A percentile compares a stretch with the other conserved stretches of the same genome.
These are phyloP conservation scores for Tuber aestivum DNA, from an alignment of 495 filamentous ascomycete genomes.

Conservation along the genomic window DNA sequence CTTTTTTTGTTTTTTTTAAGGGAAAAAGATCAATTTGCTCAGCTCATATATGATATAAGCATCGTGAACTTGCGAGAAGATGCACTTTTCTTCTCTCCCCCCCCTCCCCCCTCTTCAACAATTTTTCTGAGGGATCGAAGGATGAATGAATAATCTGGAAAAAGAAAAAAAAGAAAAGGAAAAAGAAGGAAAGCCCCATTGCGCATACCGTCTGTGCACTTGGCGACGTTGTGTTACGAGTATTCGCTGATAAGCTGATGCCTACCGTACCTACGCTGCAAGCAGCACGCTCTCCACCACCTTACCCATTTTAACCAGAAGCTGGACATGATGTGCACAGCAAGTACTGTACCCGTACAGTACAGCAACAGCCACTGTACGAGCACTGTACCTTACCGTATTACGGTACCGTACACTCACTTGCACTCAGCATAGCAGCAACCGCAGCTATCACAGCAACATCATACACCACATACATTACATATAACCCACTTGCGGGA, in stretches of 20 bases:
- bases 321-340: neutral
- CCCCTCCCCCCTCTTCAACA: neutral
- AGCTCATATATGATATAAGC: neutral
- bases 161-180: too few relatives aligned
- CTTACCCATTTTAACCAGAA: neutral
- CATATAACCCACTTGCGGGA: too few relatives aligned
- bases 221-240: neutral
- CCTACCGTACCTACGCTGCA: too few relatives aligned
- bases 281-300: too few relatives aligned
- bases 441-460: too few relatives aligned
- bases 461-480: too few relatives aligned
- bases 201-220: neutral
- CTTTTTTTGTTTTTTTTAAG: neutral
- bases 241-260: neutral
- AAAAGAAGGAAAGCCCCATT: neutral
- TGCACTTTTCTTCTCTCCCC: neutral
- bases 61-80: neutral
- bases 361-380: too few relatives aligned
- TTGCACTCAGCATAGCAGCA: neutral
- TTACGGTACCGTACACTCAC: too few relatives aligned
- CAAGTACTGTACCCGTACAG: neutral
- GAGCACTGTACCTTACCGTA: too few relatives aligned
- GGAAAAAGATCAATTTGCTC: neutral
- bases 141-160: conserved; percentile 3
- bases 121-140: conserved; percentile 1